Base-by-base conservation (phyloP, 371 early-diverging fungal genomes). In the Actinomortierella ambigua region DNA sequence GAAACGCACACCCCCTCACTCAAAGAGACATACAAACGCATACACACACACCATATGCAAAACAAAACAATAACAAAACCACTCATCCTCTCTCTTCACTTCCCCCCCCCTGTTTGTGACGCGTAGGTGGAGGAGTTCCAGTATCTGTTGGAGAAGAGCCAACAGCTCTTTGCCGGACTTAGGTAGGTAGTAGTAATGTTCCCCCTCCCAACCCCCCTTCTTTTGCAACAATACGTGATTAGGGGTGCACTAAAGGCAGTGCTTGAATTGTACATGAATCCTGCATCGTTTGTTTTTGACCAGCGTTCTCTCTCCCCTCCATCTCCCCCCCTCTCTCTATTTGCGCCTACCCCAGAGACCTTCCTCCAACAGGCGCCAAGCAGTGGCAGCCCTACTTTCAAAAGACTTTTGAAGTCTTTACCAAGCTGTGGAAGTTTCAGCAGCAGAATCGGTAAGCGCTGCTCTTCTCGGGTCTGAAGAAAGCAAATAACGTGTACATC, bases 351-450 rank as follows among this genome's bases (percentile, higher is more conserved):
- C 34, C 34, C 34, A 85, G 91, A 70, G 93, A 93, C 52, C 67
- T 92, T 28, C 88, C 93, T 8, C 89, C 90, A 6, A 86, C 89
- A 1, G 91, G 92, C 57, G 85, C 89, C 69, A 84, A 88, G 53
- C 90, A 90, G 63, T 93, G 92, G 93, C 84, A 85, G 70, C 86
- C 86, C 1, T 94, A 96, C 79, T 98, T 98, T 63, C 95, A 97
- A 79, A 86, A 94, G 55, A 96, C 98, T 3, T 98, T 98, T 76
- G 97, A 96, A 77, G 92, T 97, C 1, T 98, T 95, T 76, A 95
- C 97, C 41, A 94, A 91, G 86, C 83, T 98, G 2, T 98, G 99
- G 99, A 91, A 92, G 77, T 96, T 93, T 63, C 98, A 98, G 68
- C 97, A 94, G 75, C 81, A 85, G 50, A 91, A 98, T 75, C 81